Evolutionary conservation across 2,329 filamentous ascomycete species (phyloP).

Genomic region (Huntiella moniliformis): DNA sequence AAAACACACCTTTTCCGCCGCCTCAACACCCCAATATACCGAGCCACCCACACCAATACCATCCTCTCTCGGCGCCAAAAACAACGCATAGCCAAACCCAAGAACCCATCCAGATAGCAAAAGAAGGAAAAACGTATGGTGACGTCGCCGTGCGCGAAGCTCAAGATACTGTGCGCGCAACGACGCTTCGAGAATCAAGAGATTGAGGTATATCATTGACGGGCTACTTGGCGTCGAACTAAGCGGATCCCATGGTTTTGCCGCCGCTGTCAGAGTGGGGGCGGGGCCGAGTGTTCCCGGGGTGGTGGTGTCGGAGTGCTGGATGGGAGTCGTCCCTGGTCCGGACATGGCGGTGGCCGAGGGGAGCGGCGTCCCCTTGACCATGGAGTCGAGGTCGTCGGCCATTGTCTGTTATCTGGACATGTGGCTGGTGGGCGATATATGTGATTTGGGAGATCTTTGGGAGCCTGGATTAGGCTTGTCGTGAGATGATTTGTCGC

Average conservation of each 20-base stretch:
- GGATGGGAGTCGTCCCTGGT: slow-evolving; percentile 19
- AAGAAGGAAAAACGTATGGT: slow-evolving; percentile 82
- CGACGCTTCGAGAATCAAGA: slow-evolving; percentile 88
- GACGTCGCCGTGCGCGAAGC: slow-evolving; percentile 66
- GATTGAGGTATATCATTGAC: slow-evolving; percentile 93
- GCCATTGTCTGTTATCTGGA: slow-evolving; percentile 3
- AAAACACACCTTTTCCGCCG: slow-evolving; percentile 74
- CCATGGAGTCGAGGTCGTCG: slow-evolving; percentile 52
- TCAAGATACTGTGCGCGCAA: slow-evolving; percentile 85
- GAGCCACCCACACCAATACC: slow-evolving; percentile 78
- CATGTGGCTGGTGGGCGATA: too few species aligned
- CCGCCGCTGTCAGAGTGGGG: slow-evolving; percentile 14
- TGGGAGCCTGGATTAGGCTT: too few species aligned
- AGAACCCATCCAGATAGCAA: slow-evolving; percentile 63
- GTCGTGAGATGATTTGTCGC: too few species aligned
- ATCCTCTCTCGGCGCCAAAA: slow-evolving; percentile 90
- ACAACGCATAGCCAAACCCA: slow-evolving; percentile 77
- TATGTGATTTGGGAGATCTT: too few species aligned
- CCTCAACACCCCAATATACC: slow-evolving; percentile 92
- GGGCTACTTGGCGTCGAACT: slow-evolving; percentile 73
- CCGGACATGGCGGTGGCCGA: slow-evolving; percentile 25
- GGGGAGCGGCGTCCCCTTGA: slow-evolving; percentile 69
- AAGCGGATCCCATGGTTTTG: slow-evolving; percentile 47
- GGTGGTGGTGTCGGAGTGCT: slow-evolving; percentile 21
- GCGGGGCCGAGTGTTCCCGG: slow-evolving; percentile 12